Percentiles rank a stretch among this genome's conserved stretches.
These are phyloP conservation scores for Rhynchosporium secalis DNA, from an alignment of 2,329 filamentous ascomycete genomes.

Conservation along the genomic window DNA sequence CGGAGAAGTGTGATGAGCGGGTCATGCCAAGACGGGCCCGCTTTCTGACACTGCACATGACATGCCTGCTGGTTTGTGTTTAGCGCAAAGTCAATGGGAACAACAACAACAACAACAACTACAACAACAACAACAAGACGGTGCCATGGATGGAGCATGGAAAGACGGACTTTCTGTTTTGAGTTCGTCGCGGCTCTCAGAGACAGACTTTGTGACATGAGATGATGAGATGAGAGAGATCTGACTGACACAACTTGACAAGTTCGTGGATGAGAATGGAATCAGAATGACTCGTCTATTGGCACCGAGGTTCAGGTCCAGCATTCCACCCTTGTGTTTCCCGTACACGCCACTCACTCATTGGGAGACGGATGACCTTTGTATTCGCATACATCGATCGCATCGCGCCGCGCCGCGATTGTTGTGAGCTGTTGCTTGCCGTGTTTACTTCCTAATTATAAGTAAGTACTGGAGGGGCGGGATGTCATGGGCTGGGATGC, in stretches of 20 bases:
- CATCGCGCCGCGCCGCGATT: neutral
- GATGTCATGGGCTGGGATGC: neutral
- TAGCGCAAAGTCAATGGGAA: neutral
- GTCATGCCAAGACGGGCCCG: slow-evolving; percentile 8
- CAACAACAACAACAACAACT: neutral
- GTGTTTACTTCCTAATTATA: neutral
- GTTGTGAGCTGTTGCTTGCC: neutral
- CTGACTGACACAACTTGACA: neutral
- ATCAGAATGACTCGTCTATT: too few relatives aligned
- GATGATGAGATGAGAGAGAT: neutral
- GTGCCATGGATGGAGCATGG: too few relatives aligned
- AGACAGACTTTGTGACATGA: neutral
- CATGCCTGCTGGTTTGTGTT: neutral
- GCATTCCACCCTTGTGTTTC: too few relatives aligned
- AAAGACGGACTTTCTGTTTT: neutral
- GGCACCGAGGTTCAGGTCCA: too few relatives aligned
- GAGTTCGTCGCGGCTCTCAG: neutral
- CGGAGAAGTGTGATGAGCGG: neutral
- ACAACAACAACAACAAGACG: too few relatives aligned
- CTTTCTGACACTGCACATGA: neutral
- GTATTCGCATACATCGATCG: neutral
- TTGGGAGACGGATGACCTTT: too few relatives aligned
- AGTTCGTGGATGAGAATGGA: too few relatives aligned
- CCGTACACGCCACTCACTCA: too few relatives aligned
- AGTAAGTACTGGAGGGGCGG: neutral